Conservation (phyloP, 2,329 filamentous ascomycete species). For the Xylaria sp. region DNA sequence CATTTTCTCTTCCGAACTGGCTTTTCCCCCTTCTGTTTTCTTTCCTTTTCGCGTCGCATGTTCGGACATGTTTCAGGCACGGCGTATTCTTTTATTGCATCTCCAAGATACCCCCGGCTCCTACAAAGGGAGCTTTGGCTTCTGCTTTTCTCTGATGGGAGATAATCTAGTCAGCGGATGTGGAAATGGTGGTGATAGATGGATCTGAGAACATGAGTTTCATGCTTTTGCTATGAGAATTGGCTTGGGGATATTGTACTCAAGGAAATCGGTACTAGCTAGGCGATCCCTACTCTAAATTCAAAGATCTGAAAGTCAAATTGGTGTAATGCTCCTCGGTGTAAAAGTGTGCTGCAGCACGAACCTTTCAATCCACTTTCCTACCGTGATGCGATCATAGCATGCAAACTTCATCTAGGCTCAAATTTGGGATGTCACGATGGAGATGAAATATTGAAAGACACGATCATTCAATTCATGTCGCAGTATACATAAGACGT, state of each 20-base stretch:
- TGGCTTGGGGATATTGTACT: background rate
- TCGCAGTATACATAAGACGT: no score
- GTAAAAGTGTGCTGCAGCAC: background rate
- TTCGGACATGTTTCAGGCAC: conserved; percentile 24
- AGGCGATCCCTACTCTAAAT: background rate
- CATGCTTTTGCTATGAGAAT: background rate
- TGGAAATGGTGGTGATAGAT: background rate
- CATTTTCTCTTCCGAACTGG: background rate
- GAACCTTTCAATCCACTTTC: background rate
- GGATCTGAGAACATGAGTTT: background rate
- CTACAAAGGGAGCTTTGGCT: conserved; percentile 19
- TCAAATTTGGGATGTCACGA: background rate
- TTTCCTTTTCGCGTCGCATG: background rate
- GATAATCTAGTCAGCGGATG: conserved; percentile 7
- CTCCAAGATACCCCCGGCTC: conserved; percentile 39
- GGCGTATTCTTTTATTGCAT: conserved; percentile 24
- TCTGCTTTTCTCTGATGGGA: conserved; percentile 23
- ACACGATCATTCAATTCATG: no score
- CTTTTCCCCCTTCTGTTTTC: background rate
- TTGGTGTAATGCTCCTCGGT: background rate
- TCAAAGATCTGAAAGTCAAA: background rate
- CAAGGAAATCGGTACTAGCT: background rate
- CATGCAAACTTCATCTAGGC: background rate
- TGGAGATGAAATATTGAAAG: no score
- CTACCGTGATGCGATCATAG: background rate